Evolutionary conservation across 768 basidiomycete species (phyloP).

Genomic region (Daedaleopsis sinensis): DNA sequence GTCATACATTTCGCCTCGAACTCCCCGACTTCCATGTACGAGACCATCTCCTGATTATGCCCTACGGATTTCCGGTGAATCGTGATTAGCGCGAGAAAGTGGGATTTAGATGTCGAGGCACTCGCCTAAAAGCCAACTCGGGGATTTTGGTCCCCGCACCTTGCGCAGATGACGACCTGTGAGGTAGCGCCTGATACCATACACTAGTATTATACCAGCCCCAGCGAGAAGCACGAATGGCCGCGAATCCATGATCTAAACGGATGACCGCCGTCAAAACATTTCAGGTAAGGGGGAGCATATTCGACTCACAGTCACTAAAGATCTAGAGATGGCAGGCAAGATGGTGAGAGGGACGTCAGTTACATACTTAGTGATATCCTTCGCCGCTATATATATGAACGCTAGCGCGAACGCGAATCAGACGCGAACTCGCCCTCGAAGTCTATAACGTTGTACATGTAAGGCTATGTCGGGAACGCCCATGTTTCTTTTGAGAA

Average conservation of each 20-base stretch:
- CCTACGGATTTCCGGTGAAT: background rate
- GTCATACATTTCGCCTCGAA: constrained; percentile 17
- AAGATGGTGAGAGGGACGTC: no score
- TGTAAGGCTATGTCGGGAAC: no score
- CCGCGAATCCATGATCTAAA: constrained; percentile 1
- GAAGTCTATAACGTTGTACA: no score
- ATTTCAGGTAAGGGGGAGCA: no score
- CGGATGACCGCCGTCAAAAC: no score
- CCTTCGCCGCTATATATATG: no score
- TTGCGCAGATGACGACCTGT: constrained; percentile 17
- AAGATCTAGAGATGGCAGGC: no score
- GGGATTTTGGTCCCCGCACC: constrained; percentile 23
- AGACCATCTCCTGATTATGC: background rate
- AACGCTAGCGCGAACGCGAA: no score
- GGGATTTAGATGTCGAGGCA: background rate
- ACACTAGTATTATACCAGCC: constrained; percentile 8
- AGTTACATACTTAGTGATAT: no score
- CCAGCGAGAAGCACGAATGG: constrained; percentile 2
- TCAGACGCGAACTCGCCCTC: no score
- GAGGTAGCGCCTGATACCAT: constrained; percentile 13
- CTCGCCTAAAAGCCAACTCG: constrained; percentile 22
- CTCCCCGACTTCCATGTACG: constrained; percentile 21
- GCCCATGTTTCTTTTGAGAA: no score
- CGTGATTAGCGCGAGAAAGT: background rate
- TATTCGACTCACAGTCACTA: no score